Evolutionary conservation across 176 grass and related monocot species (phyloP), one percentile per base, ranked within the genome.

Genomic region (Oryza glumipatula): DNA sequence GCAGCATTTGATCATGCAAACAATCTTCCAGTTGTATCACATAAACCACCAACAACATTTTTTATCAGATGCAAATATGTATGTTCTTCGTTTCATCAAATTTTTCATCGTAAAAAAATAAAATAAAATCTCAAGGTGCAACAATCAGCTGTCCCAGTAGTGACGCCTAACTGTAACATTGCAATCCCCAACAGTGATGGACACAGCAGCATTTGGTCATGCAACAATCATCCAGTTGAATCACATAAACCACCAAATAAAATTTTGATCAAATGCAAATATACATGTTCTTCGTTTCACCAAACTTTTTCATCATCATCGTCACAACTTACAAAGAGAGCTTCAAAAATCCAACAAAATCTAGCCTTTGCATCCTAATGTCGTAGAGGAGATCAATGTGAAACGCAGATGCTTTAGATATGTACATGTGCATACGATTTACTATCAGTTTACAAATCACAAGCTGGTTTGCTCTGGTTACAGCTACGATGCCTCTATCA

Each of bases 381-480:
- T 58, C 38, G 11, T 7, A 65, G 26, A 47, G 41, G 43, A 30
- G 72, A 77, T 54, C 69, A 3, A 63, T 58, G 16, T 39, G 66
- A 77, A 41, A 51, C 48, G 13, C 22, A 5, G 6, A 28, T 69
- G 33, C 68, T 36, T 36, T 52, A 11, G 6, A 65, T 48, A 83
- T 61, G 16, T 47, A 81, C 73, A 73, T 16, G 49, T 51, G 60
- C 72, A 78, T 84, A 21, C 0, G 52, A 58, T 58, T 58, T 14
- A 28, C 28, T 28, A 72, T 75, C 48, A 22, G 17, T 80, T 68
- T 70, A 44, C 9, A 44, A 44, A 10, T 44, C 43, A 44, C 43
- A 44, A 44, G 43, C 43, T 44, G 43, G 23, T n/a, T n/a, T 51
- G 65, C 39, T 67, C 68, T 30, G 71, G 10, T 61, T 78, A 81